Percentiles rank a stretch among this genome's conserved stretches.
Evolutionary conservation across 2,329 filamentous ascomycete genomes (phyloP).

Genomic region (Apiospora saccharicola): DNA sequence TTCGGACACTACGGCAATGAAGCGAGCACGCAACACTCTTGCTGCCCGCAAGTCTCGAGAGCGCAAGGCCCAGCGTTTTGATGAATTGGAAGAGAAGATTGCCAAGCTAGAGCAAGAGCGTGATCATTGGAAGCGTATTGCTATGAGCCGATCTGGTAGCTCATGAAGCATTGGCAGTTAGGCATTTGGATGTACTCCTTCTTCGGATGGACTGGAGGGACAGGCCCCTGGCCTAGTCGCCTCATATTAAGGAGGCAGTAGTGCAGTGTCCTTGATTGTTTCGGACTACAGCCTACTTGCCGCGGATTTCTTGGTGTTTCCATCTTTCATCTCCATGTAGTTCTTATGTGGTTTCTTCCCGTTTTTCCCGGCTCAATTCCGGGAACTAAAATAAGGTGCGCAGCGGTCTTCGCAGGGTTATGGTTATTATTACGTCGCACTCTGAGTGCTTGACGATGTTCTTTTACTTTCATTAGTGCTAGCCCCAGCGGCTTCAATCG

Average conservation of each 20-base stretch:
- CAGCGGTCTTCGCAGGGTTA: not conserved
- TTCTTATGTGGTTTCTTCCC: slow-evolving; percentile 29
- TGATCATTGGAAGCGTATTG: slow-evolving; percentile 70
- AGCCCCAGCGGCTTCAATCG: slow-evolving; percentile 2
- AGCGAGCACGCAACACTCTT: slow-evolving; percentile 92
- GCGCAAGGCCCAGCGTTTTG: slow-evolving; percentile 80
- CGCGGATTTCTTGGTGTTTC: slow-evolving; percentile 33
- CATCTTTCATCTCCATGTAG: slow-evolving; percentile 32
- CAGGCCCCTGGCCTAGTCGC: slow-evolving; percentile 35
- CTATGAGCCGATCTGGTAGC: slow-evolving; percentile 49
- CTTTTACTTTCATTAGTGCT: not conserved
- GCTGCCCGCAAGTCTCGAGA: slow-evolving; percentile 93
- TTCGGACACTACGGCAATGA: slow-evolving; percentile 79
- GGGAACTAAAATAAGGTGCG: slow-evolving; percentile 24
- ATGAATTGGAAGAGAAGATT: slow-evolving; percentile 78
- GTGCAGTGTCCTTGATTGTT: slow-evolving; percentile 38
- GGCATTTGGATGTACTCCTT: slow-evolving; percentile 33
- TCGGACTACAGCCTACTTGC: slow-evolving; percentile 35
- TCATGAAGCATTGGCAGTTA: slow-evolving; percentile 39
- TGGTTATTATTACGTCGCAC: slow-evolving; percentile 10
- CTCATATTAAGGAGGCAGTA: slow-evolving; percentile 35
- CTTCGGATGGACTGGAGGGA: slow-evolving; percentile 45
- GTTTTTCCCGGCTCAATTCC: not conserved
- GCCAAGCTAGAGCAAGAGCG: slow-evolving; percentile 71
- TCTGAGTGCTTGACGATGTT: not conserved